These are phyloP conservation scores for Fagus sylvatica DNA, from an alignment of 306 rosid species.

Conservation along the genomic window DNA sequence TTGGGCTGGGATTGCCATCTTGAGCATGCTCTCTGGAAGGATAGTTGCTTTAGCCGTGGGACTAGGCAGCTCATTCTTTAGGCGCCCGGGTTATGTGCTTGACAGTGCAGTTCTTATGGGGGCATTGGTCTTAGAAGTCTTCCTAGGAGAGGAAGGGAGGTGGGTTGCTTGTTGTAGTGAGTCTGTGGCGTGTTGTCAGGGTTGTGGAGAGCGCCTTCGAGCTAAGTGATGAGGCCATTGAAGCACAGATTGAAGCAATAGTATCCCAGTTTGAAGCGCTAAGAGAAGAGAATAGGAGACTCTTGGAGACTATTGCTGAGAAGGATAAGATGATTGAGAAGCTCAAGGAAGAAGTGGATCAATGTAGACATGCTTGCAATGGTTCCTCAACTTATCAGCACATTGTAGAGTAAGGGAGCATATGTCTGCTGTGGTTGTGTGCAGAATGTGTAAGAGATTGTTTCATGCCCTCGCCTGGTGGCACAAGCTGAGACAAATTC, in stretches of 20 bases:
- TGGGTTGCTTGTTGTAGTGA: conserved; percentile 60
- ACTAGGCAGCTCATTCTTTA: conserved; percentile 48
- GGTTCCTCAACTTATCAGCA: not conserved
- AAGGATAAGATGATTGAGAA: conserved; percentile 42
- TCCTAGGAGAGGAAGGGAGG: conserved; percentile 60
- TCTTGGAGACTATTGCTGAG: conserved; percentile 31
- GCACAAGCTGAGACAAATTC: no score
- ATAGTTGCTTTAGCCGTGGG: conserved; percentile 39
- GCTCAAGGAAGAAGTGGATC: conserved; percentile 49
- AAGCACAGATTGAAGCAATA: conserved; percentile 57
- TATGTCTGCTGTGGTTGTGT: no score
- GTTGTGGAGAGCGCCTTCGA: conserved; percentile 74
- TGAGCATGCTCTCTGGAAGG: conserved; percentile 51
- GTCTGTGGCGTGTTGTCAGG: conserved; percentile 78
- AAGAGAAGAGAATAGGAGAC: conserved; percentile 51
- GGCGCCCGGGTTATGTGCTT: conserved; percentile 48
- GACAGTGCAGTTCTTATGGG: conserved; percentile 54
- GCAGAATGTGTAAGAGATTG: no score
- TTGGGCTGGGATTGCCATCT: conserved; percentile 66
- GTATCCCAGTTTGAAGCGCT: conserved; percentile 52
- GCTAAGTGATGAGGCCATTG: conserved; percentile 77
- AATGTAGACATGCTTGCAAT: not conserved
- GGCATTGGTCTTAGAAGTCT: conserved; percentile 58
- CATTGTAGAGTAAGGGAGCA: not conserved
- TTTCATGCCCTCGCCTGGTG: no score